Evolutionary conservation across 805 yeast genomes (phyloP), one percentile per base, ranked within the genome.

Genomic region (Saccharomycopsis synnaedendra): DNA sequence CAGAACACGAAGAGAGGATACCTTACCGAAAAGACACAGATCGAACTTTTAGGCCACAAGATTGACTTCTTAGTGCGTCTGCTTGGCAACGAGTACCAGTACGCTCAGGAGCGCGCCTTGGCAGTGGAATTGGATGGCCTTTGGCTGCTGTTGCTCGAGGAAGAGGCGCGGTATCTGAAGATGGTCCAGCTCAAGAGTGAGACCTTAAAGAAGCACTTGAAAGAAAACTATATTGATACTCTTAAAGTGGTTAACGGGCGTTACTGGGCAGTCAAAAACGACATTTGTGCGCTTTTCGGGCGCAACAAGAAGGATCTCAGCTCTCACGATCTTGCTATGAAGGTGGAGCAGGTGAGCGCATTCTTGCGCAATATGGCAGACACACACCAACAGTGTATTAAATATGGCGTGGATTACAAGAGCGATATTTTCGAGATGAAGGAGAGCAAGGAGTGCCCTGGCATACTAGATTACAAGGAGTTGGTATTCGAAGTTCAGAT

Each of bases 221-320:
- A 40, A 39, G 35, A 11, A 10, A 49, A 49, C 31, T 49, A 49
- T 30, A 28, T 36, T 32, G 53, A 49, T 27, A 43, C 46, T n/a
- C 41, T 49, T 27, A 32, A 28, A 32, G 49, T 46, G 11, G 34
- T 49, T 19, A 49, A 46, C 41, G 40, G 37, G n/a, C 40, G 31
- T 19, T 35, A 31, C 7, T 27, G 9, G 30, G 7, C 30, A 38
- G 8, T 38, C 36, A 42, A 49, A 32, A 33, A 28, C 27, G 44
- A 44, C 10, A 35, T 44, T 44, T 35, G n/a, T 10, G 27, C 30
- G 9, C 10, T 27, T 6, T 30, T 28, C 28, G 9, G 10, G 8
- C 8, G 10, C 19, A 11, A 30, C 30, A 32, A n/a, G 7, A 29
- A n/a, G 8, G 31, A 6, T 5, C 33, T 8, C 3, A 27, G 27